Base-by-base conservation (phyloP, 1,284 basidiomycete species). In the Melampsora larici-populina region DNA sequence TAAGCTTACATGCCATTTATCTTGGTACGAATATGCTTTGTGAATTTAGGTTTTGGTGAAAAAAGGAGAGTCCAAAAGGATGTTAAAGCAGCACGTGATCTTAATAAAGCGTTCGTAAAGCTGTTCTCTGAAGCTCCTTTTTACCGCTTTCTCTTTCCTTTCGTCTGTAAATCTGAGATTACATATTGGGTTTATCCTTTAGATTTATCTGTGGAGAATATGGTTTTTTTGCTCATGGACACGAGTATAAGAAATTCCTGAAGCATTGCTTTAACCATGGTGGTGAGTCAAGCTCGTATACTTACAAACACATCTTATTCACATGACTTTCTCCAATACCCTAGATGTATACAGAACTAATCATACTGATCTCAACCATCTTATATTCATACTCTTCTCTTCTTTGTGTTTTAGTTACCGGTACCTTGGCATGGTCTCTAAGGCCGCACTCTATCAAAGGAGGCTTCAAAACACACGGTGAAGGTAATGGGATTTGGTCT, bases 381-480 rank as follows among this genome's bases (percentile, higher is more conserved):
- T 48, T 21, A 48, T 66, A 64, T 70, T 48, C 40, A 68, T 60
- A 60, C 21, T 62, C 4, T 70, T 18, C 36, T 2, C 78, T 79
- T 3, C 81, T 81, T 13, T 79, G 79, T 78, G n/a, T n/a, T 68
- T 5, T 11, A 31, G 43, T n/a, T 17, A n/a, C 63, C 70, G 29
- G 80, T 78, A 29, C 82, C 79, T 0, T 80, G 58, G 80, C 81
- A 8, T 84, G 83, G 83, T 81, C 80, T 4, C 70, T 83, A 21
- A 79, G 83, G 0, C 82, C 82, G 0, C 81, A 81, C 21, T 81
- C 82, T 0, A 75, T 79, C 11, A 33, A 77, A 6, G 83, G 83
- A 2, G 83, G 83, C 1, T 82, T 82, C 81, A 82, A 81, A 51
- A 82, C 82, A 21, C 82, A 83, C 43, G 79, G 81, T 4, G 82